Base-by-base conservation (phyloP, 2,329 filamentous ascomycete species). In the Sclerotinia sclerotiorum region DNA sequence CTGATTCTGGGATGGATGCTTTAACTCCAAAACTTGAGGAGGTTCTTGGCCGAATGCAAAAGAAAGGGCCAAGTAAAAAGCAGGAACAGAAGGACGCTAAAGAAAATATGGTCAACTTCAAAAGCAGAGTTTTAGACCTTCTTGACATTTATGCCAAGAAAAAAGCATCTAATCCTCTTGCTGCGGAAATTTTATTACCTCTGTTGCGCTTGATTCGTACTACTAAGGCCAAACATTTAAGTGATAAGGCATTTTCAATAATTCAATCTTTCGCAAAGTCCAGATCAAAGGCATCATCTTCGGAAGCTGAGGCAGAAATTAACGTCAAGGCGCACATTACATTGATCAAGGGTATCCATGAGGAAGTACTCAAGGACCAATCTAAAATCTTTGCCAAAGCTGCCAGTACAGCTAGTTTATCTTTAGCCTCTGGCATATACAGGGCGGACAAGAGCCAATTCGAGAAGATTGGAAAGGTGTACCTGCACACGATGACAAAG, bases 1-100 rank as follows among this genome's bases (percentile, higher is more conserved):
- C 93, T 70, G 94, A 98, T 80, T 93, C 94, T 24, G 90, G 97
- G 77, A 98, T 98, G 95, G 89, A 97, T 80, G 89, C 89, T 4
- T 83, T 98, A 21, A 94, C 98, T 75, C 86, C 86, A 15, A 90
- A 94, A 76, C 87, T 99, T 5, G 87, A 89, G 63, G 91, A 92
- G 71, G 92, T 97, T 70, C 96, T 98, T 84, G 88, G 89, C 72
- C 89, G 94, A 72, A 67, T 67, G 65, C 88, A 89, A 61, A 87
- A 86, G 72, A 89, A 92, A 78, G 82, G 82, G 21, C 73, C 73
- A 1, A 89, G 85, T 77, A 90, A 90, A 76, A 95, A 94, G 81
- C 91, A 94, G 79, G 89, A 95, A 76, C 90, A 91, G 75, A 92
- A 92, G 77, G 90, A 94, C 70, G 94, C 94, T 67, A 95, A 92